Conservation (phyloP, 1,139 yeast species). For the Scheffersomyces lignicola region DNA sequence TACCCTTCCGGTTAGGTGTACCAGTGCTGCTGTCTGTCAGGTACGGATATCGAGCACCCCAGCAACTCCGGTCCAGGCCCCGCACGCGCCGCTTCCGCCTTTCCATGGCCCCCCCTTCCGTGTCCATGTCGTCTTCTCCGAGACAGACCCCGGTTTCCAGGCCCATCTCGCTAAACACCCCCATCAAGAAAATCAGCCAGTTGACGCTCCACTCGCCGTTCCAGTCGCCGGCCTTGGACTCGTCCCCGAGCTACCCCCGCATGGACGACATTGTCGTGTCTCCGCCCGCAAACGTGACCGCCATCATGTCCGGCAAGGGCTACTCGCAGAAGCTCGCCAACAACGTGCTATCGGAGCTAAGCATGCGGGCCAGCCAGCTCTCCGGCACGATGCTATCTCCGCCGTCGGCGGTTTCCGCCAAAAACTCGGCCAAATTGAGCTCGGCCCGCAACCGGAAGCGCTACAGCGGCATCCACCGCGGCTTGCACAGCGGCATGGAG, state of each 20-base stretch:
- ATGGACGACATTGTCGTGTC: constrained; percentile 12
- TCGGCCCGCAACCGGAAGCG: constrained; percentile 25
- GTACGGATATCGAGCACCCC: too few species aligned
- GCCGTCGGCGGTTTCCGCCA: constrained; percentile 4
- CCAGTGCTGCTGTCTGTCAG: too few species aligned
- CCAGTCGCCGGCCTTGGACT: constrained; percentile 9
- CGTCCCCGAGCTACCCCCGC: constrained; percentile 16
- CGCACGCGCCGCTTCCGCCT: neutral
- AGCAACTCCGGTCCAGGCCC: too few species aligned
- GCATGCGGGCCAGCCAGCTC: constrained; percentile 33
- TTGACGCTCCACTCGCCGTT: constrained; percentile 35
- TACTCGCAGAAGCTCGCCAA: constrained; percentile 42
- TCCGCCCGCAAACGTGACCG: constrained; percentile 7
- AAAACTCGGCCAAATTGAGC: constrained; percentile 9
- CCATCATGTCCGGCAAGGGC: constrained; percentile 39
- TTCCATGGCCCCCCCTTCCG: neutral
- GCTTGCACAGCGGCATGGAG: constrained; percentile 41
- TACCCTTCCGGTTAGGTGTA: too few species aligned
- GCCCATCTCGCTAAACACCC: constrained; percentile 31
- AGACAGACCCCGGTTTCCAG: constrained; percentile 5
- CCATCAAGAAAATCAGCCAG: constrained; percentile 39
- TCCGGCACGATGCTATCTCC: constrained; percentile 17
- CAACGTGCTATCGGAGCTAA: constrained; percentile 43
- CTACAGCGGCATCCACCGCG: constrained; percentile 34
- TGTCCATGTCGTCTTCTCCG: constrained; percentile 8